These are phyloP conservation scores for Ascochyta koolunga DNA, from an alignment of 2,329 filamentous ascomycete species.

Conservation along the genomic window DNA sequence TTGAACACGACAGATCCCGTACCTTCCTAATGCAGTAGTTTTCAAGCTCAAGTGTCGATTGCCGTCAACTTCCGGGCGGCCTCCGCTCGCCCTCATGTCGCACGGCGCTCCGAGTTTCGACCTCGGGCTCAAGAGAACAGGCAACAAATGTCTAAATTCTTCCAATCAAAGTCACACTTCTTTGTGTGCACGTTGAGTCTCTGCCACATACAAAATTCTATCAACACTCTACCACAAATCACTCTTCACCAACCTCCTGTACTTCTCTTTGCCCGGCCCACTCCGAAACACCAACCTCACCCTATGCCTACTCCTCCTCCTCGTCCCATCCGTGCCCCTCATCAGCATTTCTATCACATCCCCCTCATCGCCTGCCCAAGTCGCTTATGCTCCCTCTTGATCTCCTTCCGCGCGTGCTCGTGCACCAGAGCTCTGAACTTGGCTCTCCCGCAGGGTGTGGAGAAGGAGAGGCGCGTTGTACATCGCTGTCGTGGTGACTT, in stretches of 20 bases:
- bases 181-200: too few relatives aligned
- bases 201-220: too few relatives aligned
- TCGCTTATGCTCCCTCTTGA: background rate
- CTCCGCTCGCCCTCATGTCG: background rate
- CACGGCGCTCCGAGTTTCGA: background rate
- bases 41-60: background rate
- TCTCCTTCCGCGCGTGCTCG: background rate
- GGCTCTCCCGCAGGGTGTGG: background rate
- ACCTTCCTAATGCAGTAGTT: constrained; percentile 2
- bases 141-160: too few relatives aligned
- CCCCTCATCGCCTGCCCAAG: background rate
- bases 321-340: background rate
- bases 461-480: background rate
- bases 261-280: constrained; percentile 1
- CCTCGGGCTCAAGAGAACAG: too few relatives aligned
- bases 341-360: background rate
- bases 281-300: constrained; percentile 11
- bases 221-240: background rate
- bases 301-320: background rate
- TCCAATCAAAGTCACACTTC: too few relatives aligned
- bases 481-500: background rate
- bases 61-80: constrained; percentile 6
- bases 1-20: background rate
- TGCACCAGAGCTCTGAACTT: constrained; percentile 5
- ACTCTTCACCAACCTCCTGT: background rate